Conservation (phyloP, 371 early-diverging fungal genomes). For the Mucor irregularis region DNA sequence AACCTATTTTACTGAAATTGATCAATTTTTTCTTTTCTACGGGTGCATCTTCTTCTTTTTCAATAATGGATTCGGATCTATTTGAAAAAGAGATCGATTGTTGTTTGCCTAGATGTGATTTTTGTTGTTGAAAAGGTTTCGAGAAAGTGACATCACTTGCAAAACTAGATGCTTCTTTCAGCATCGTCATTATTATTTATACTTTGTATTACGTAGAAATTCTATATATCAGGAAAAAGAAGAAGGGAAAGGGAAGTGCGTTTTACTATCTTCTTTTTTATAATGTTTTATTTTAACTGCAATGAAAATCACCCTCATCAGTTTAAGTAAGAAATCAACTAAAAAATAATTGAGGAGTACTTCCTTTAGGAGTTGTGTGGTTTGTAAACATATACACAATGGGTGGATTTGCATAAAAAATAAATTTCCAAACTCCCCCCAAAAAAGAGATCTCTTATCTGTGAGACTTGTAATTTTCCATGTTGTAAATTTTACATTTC, state of each 20-base stretch:
- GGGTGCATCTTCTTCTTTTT: too few species aligned
- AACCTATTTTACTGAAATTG: background rate
- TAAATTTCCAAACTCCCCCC: background rate
- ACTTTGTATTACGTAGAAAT: background rate
- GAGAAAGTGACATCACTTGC: slow-evolving; percentile 20
- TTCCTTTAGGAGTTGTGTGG: background rate
- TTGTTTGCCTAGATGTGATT: slow-evolving; percentile 9
- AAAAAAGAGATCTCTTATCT: slow-evolving; percentile 3
- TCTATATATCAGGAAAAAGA: background rate
- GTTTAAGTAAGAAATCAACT: background rate
- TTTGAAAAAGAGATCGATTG: slow-evolving; percentile 3
- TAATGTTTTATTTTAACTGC: slow-evolving; percentile 1
- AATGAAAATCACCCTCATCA: background rate
- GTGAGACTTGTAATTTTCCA: slow-evolving; percentile 2
- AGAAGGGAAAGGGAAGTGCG: background rate
- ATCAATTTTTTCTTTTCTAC: background rate
- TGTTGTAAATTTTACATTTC: background rate
- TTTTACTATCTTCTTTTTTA: background rate
- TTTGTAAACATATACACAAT: background rate
- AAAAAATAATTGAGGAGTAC: background rate
- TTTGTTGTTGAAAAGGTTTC: slow-evolving; percentile 11
- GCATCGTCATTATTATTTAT: background rate
- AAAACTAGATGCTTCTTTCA: slow-evolving; percentile 13
- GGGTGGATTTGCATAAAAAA: slow-evolving; percentile 6
- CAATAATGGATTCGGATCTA: slow-evolving; percentile 7